These are phyloP conservation scores for Aspergillus terreus DNA, from an alignment of 2,329 filamentous ascomycete genomes.

Conservation along the genomic window DNA sequence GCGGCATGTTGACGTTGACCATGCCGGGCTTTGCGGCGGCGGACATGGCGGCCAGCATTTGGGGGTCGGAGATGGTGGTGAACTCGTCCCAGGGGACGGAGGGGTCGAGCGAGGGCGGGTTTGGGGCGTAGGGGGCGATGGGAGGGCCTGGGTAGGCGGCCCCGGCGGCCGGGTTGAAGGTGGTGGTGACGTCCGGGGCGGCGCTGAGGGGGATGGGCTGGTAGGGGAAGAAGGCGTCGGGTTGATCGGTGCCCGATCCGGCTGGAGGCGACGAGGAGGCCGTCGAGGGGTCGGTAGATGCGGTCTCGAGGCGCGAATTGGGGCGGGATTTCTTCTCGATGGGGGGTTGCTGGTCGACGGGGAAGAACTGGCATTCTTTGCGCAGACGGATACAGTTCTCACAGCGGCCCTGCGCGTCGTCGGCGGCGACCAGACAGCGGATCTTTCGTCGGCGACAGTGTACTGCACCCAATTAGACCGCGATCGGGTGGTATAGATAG, in stretches of 20 bases:
- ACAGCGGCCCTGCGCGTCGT: conserved; percentile 73
- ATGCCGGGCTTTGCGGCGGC: conserved; percentile 26
- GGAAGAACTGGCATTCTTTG: conserved; percentile 89
- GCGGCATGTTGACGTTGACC: conserved; percentile 33
- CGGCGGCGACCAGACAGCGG: conserved; percentile 73
- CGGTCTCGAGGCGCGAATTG: conserved; percentile 42
- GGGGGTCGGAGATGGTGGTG: conserved; percentile 34
- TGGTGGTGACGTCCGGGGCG: conserved; percentile 28
- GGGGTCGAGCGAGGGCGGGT: conserved; percentile 27
- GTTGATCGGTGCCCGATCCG: conserved; percentile 27
- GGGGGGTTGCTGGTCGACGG: conserved; percentile 72
- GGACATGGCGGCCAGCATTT: conserved; percentile 31
- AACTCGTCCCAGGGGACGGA: conserved; percentile 37
- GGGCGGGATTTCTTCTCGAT: conserved; percentile 46
- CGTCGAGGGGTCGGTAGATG: conserved; percentile 44
- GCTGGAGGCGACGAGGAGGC: conserved; percentile 48
- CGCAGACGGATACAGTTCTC: conserved; percentile 90
- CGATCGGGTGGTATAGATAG: too few relatives aligned
- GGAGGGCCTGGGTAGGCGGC: conserved; percentile 26
- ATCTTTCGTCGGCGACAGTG: conserved; percentile 94
- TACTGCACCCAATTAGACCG: conserved; percentile 48
- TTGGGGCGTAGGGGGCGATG: conserved; percentile 29
- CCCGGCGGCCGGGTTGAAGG: conserved; percentile 19
- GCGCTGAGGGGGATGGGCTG: conserved; percentile 32
- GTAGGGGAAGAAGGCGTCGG: conserved; percentile 37